These are phyloP conservation scores for Lentinula boryana DNA, from an alignment of 768 basidiomycete genomes.

Conservation along the genomic window DNA sequence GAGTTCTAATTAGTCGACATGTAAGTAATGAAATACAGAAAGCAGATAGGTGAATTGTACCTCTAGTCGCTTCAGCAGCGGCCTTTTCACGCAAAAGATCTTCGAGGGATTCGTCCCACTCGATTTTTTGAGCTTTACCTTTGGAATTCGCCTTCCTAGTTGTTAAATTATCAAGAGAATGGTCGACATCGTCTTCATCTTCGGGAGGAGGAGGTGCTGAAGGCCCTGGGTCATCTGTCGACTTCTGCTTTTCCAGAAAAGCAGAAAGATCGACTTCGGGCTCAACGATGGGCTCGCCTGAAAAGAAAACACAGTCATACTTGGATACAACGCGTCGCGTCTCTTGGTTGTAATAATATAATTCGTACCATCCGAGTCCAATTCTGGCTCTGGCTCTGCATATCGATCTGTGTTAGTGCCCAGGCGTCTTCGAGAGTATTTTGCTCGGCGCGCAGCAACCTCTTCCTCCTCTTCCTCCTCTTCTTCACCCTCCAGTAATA, in stretches of 20 bases:
- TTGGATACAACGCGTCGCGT: not conserved
- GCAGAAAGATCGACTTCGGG: conserved; percentile 68
- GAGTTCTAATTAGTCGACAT: conserved; percentile 34
- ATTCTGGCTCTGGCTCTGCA: conserved; percentile 59
- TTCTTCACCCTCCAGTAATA: conserved; percentile 55
- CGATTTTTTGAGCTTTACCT: conserved; percentile 56
- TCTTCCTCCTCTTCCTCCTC: conserved; percentile 40
- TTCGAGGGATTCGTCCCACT: conserved; percentile 66
- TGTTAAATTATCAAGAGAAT: conserved; percentile 36
- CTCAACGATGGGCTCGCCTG: conserved; percentile 64
- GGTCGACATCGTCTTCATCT: conserved; percentile 54
- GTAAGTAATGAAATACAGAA: not conserved
- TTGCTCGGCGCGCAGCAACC: conserved; percentile 38
- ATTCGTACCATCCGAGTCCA: conserved; percentile 60
- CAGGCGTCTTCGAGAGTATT: conserved; percentile 53
- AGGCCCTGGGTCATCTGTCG: conserved; percentile 30
- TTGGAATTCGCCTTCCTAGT: conserved; percentile 29
- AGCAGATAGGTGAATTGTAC: conserved; percentile 28
- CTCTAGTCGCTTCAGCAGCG: conserved; percentile 70
- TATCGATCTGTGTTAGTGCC: conserved; percentile 74
- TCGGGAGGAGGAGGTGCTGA: conserved; percentile 13
- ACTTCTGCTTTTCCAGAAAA: conserved; percentile 60
- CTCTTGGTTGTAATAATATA: not conserved
- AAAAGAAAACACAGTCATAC: not conserved
- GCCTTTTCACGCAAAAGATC: conserved; percentile 64